Base-by-base conservation (phyloP, 1,139 yeast genomes). In the Debaryomyces nepalensis region DNA sequence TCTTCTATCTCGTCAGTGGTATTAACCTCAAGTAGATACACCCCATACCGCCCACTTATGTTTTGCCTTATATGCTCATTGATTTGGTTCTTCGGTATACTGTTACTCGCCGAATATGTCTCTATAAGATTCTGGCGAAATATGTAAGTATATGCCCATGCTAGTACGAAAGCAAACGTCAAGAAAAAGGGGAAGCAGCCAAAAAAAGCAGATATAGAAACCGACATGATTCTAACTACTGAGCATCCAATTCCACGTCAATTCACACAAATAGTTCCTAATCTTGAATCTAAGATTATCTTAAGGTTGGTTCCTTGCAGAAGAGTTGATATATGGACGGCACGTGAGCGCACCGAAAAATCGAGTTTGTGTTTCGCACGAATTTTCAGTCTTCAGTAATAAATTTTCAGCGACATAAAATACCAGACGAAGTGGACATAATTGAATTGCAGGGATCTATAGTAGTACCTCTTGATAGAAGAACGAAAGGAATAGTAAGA, bases 81-180 rank as follows among this genome's bases (percentile, higher is more conserved):
- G 48, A 68, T 59, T 14, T 57, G 51, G 3, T 41, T 29, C 38
- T 55, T 50, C 35, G 59, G 51, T n/a, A 59, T 47, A 24, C 45
- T 43, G 23, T 49, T 45, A 34, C 50, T 49, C 32, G 51, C 52
- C 3, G 66, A 51, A 39, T 59, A 61, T 33, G 52, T 49, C 33
- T 55, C 64, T 18, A 66, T 40, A 4, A 66, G 43, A 21, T 58
- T 54, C 36, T 61, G 63, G 43, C 58, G 55, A 48, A 55, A 68
- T 12, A 63, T 49, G 37, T 48, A 58, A 10, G 41, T 41, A 51
- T 57, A 61, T 18, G 57, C 42, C 64, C 66, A 59, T 9, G 51
- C 35, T 20, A 56, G 46, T 7, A 54, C 41, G 3, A 42, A 46
- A n/a, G 40, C 33, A 32, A 59, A 52, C 32, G 55, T 47, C 9